Evolutionary conservation across 495 filamentous ascomycete species (phyloP).

Genomic region (Hypoxylon fragiforme): DNA sequence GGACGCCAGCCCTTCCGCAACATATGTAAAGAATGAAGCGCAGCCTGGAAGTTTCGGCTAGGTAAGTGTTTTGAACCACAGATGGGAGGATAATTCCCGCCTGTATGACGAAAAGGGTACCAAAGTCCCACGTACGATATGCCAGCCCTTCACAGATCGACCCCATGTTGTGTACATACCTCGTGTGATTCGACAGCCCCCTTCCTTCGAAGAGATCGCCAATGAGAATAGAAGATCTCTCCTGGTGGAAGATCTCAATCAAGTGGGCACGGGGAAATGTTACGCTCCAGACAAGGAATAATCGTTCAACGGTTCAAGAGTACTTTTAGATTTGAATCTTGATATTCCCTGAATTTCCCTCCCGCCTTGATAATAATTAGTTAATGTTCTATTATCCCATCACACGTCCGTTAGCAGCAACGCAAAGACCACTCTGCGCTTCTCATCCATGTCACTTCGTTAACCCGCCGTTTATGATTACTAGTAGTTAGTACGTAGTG

Average conservation of each 20-base stretch:
- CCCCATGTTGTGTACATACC: conserved; percentile 10
- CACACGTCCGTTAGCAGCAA: conserved; percentile 18
- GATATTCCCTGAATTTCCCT: conserved; percentile 23
- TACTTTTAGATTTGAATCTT: conserved; percentile 29
- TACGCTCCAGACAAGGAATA: conserved; percentile 4
- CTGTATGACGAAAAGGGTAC: conserved; percentile 28
- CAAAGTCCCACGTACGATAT: conserved; percentile 13
- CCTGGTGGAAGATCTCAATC: conserved; percentile 29
- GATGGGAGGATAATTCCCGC: conserved; percentile 16
- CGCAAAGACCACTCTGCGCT: conserved; percentile 17
- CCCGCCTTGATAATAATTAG: conserved; percentile 21
- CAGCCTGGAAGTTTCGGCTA: conserved; percentile 15
- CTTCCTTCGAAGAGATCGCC: conserved; percentile 28
- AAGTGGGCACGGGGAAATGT: conserved; percentile 26
- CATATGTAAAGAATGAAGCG: conserved; percentile 12
- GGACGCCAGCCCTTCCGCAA: neutral
- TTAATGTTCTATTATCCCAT: conserved; percentile 11
- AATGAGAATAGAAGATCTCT: conserved; percentile 4
- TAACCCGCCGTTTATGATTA: neutral
- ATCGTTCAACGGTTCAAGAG: conserved; percentile 3
- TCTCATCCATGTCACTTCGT: conserved; percentile 14
- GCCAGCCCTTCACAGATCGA: conserved; percentile 14
- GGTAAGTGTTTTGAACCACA: conserved; percentile 5
- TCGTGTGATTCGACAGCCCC: conserved; percentile 27
- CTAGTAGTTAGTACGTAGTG: conserved; percentile 11